phyloP scores from a whole-genome alignment of 2,329 filamentous ascomycete genomes.

The Paracorniculantispora psalliotae region DNA sequence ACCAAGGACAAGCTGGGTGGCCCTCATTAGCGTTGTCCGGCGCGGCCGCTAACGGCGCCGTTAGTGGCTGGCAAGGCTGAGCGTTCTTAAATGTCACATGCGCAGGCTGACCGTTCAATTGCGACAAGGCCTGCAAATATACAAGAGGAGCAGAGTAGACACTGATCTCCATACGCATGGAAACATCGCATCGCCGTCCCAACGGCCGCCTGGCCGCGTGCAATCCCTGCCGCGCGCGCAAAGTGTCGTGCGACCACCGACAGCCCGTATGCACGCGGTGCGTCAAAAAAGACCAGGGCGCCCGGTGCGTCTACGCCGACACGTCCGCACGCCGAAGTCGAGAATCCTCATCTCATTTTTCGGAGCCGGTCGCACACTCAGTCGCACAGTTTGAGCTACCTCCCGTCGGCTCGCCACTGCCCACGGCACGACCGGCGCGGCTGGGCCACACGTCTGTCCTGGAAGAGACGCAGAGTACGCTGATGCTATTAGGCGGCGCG shows the following conservation, averaged over 20 bases:
- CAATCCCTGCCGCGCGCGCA: constrained; percentile 34
- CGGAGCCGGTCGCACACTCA: neutral
- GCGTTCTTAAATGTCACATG: too few relatives aligned
- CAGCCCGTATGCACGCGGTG: constrained; percentile 34
- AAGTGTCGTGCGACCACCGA: constrained; percentile 36
- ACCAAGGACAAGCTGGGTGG: too few relatives aligned
- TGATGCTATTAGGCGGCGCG: neutral
- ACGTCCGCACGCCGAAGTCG: neutral
- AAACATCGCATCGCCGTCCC: constrained; percentile 21
- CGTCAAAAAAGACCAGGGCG: constrained; percentile 26
- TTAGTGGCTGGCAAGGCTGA: too few relatives aligned
- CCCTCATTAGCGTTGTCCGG: too few relatives aligned
- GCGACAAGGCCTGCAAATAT: too few relatives aligned
- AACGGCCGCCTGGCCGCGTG: constrained; percentile 21
- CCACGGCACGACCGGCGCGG: neutral
- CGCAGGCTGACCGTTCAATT: too few relatives aligned
- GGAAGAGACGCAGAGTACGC: constrained; percentile 3
- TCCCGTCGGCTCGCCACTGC: neutral
- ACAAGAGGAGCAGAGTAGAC: too few relatives aligned
- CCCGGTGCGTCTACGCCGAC: constrained; percentile 29
- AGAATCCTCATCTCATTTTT: neutral
- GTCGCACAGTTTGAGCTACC: neutral
- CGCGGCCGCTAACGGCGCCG: too few relatives aligned
- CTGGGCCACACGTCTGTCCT: constrained; percentile 5
- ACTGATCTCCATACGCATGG: neutral